A percentile compares a stretch with the other conserved stretches of the same genome.
phyloP scores from a whole-genome alignment of 495 filamentous ascomycete species.

The Penicillium ochrochloron region DNA sequence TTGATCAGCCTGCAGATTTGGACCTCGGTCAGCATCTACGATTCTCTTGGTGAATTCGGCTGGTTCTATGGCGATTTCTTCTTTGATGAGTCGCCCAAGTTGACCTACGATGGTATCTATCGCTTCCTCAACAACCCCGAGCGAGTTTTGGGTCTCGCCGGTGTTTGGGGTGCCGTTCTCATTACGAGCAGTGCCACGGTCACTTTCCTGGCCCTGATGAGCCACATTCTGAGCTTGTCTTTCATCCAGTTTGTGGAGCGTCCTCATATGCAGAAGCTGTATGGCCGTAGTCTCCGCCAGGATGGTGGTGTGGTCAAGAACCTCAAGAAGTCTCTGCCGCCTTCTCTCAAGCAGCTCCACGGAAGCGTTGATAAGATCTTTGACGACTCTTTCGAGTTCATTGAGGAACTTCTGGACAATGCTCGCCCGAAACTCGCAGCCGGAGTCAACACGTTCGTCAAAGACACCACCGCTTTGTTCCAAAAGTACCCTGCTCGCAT shows the following conservation, averaged over 20 bases:
- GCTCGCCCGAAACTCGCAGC: constrained; percentile 87
- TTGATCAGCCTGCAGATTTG: constrained; percentile 88
- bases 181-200: constrained; percentile 86
- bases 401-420: constrained; percentile 87
- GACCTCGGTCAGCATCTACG: constrained; percentile 93
- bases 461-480: constrained; percentile 86
- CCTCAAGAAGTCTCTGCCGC: constrained; percentile 83
- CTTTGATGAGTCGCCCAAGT: constrained; percentile 77
- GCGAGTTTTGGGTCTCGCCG: constrained; percentile 88
- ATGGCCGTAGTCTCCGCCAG: constrained; percentile 79
- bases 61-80: constrained; percentile 99
- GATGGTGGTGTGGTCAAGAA: constrained; percentile 92
- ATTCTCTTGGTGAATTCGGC: constrained; percentile 95
- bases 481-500: constrained; percentile 88
- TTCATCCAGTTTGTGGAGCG: constrained; percentile 95
- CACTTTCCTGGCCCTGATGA: constrained; percentile 81
- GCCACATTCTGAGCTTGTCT: constrained; percentile 79
- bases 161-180: constrained; percentile 93
- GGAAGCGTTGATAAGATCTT: constrained; percentile 86
- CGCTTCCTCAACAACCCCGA: constrained; percentile 98
- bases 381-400: constrained; percentile 79
- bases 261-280: constrained; percentile 98
- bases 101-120: constrained; percentile 97
- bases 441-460: constrained; percentile 83
- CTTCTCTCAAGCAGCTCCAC: constrained; percentile 75